Percentiles rank a stretch among this genome's conserved stretches.
Conservation (phyloP, 2,329 filamentous ascomycete genomes). For the Alternaria arbusti region DNA sequence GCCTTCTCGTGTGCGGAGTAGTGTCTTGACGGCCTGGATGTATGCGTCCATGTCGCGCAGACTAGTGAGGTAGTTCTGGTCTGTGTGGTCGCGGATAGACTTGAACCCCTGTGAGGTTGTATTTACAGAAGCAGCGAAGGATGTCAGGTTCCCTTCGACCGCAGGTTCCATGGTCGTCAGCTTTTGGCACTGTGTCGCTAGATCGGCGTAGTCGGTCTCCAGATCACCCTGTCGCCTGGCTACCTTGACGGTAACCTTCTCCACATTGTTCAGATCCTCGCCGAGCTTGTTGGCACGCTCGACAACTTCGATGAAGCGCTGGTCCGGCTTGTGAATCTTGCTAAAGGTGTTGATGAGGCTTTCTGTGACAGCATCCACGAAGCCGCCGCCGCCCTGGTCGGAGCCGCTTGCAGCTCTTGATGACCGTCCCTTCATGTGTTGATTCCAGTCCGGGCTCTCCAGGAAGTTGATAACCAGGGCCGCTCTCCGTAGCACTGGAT, state of each 20-base stretch:
- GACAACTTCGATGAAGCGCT: slow-evolving; percentile 90
- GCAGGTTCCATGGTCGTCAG: slow-evolving; percentile 88
- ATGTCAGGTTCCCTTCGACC: slow-evolving; percentile 80
- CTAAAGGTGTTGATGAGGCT: slow-evolving; percentile 97
- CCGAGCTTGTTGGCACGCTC: slow-evolving; percentile 91
- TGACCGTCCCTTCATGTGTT: slow-evolving; percentile 83
- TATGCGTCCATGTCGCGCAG: slow-evolving; percentile 96
- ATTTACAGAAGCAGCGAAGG: slow-evolving; percentile 85
- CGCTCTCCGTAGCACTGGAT: slow-evolving; percentile 85
- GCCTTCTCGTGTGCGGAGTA: slow-evolving; percentile 92
- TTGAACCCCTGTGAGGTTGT: slow-evolving; percentile 81
- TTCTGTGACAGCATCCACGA: slow-evolving; percentile 95
- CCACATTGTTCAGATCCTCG: slow-evolving; percentile 89
- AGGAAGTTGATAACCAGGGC: slow-evolving; percentile 86
- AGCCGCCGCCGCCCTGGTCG: slow-evolving; percentile 62
- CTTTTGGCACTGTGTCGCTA: slow-evolving; percentile 93
- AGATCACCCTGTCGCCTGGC: slow-evolving; percentile 86
- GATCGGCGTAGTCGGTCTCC: slow-evolving; percentile 84
- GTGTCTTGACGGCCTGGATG: slow-evolving; percentile 80
- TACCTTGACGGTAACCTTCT: slow-evolving; percentile 93
- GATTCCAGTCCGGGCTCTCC: slow-evolving; percentile 94
- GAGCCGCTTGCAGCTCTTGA: slow-evolving; percentile 63
- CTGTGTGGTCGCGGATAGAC: slow-evolving; percentile 85
- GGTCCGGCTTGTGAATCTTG: slow-evolving; percentile 94
- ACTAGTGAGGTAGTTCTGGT: slow-evolving; percentile 93